Evolutionary conservation across 2,329 filamentous ascomycete genomes (phyloP).

Genomic region (Raffaelea ambrosiae): DNA sequence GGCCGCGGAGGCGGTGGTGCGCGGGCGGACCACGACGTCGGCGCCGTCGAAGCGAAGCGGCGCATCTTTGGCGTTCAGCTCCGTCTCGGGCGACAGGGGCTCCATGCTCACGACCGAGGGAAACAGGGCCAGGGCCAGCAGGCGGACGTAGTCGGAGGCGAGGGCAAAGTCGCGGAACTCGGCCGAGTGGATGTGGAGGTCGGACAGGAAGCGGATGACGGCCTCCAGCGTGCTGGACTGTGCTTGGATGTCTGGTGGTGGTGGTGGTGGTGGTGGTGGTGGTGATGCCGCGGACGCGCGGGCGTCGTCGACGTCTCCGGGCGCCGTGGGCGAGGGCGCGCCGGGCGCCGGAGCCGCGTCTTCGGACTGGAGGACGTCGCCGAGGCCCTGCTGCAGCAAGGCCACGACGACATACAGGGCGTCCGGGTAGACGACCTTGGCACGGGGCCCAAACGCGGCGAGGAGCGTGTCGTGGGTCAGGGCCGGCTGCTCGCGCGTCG

Average conservation of each 20-base stretch:
- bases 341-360: constrained; percentile 22
- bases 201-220: constrained; percentile 68
- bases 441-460: constrained; percentile 57
- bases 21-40: constrained; percentile 73
- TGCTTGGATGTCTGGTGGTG: too few relatives aligned
- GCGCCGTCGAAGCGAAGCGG: constrained; percentile 77
- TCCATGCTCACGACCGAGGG: constrained; percentile 84
- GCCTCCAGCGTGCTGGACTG: constrained; percentile 72
- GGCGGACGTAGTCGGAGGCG: constrained; percentile 71
- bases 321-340: too few relatives aligned
- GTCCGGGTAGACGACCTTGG: constrained; percentile 66
- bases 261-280: too few relatives aligned
- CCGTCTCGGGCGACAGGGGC: constrained; percentile 71
- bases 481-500: constrained; percentile 38
- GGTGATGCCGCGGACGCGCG: too few relatives aligned
- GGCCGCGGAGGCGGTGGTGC: constrained; percentile 42
- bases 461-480: constrained; percentile 53
- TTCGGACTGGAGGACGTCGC: constrained; percentile 56
- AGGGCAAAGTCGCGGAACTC: constrained; percentile 77
- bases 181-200: constrained; percentile 67
- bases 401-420: constrained; percentile 70
- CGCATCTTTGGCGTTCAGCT: constrained; percentile 77
- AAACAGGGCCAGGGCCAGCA: constrained; percentile 73
- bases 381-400: constrained; percentile 81
- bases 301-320: too few relatives aligned